phyloP scores from a whole-genome alignment of 257 asterid genomes.

The Solanum etuberosum region DNA sequence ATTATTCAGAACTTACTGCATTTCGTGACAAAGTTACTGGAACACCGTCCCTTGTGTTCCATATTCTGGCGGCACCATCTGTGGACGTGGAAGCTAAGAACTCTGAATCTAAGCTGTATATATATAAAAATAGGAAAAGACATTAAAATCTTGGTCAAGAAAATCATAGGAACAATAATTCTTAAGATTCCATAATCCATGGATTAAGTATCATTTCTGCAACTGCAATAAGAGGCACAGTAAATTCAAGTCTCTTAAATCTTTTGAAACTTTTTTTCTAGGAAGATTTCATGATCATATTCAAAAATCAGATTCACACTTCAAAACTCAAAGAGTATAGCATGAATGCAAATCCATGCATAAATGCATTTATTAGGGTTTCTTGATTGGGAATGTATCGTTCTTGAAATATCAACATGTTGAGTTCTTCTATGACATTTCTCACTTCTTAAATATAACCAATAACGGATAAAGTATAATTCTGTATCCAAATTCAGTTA shows the following conservation, averaged over 20 bases:
- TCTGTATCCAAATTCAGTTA: neutral
- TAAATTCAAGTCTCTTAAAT: neutral
- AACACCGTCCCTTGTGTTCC: constrained; percentile 82
- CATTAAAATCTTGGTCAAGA: neutral
- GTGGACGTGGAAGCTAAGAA: constrained; percentile 87
- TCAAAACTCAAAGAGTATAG: neutral
- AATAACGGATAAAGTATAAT: neutral
- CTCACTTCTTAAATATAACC: neutral
- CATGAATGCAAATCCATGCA: neutral
- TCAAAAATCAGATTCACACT: neutral
- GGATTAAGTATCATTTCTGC: neutral
- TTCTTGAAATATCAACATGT: neutral
- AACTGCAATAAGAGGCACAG: neutral
- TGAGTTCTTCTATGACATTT: neutral
- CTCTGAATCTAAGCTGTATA: constrained; percentile 81
- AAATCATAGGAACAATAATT: neutral
- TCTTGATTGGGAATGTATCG: neutral
- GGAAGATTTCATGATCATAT: neutral
- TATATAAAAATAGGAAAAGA: neutral
- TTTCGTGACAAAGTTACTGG: constrained; percentile 65
- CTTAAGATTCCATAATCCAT: neutral
- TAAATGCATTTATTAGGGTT: neutral
- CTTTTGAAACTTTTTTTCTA: neutral
- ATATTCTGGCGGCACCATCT: constrained; percentile 91
- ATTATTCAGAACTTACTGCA: constrained; percentile 42